These are phyloP conservation scores for Triadica sebifera DNA, from an alignment of 345 rosid genomes.

Conservation along the genomic window DNA sequence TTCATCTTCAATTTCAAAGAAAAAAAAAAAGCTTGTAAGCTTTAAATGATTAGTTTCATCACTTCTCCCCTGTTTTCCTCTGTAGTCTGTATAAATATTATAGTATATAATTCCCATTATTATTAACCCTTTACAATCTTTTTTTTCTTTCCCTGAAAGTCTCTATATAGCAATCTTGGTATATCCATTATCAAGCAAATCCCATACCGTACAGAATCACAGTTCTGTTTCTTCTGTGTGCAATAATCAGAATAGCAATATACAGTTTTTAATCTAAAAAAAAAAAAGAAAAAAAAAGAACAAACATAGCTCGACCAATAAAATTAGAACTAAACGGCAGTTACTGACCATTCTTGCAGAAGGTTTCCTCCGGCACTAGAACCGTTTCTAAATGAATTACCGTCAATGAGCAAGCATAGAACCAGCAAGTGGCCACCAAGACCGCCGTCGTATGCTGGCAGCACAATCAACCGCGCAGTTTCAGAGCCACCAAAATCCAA, in stretches of 20 bases:
- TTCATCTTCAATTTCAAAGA: too few species aligned
- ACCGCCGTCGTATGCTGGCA: slow-evolving; percentile 18
- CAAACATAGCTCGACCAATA: too few species aligned
- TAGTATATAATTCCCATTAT: too few species aligned
- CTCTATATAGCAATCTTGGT: background rate
- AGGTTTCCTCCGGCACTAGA: slow-evolving; percentile 14
- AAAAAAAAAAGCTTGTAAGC: too few species aligned
- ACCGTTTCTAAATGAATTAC: slow-evolving; percentile 23
- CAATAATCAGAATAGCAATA: background rate
- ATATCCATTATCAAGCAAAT: background rate
- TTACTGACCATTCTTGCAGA: slow-evolving; percentile 31
- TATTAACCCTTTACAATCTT: too few species aligned
- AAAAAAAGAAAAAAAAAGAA: too few species aligned
- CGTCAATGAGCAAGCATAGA: slow-evolving; percentile 3
- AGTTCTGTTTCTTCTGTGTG: background rate
- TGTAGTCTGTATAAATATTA: too few species aligned
- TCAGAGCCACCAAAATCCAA: slow-evolving; percentile 32
- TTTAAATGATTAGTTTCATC: too few species aligned
- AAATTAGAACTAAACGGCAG: slow-evolving; percentile 1
- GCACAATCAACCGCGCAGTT: slow-evolving; percentile 20
- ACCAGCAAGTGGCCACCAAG: slow-evolving; percentile 29
- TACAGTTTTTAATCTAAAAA: background rate
- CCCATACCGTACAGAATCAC: background rate
- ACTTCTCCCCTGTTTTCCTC: too few species aligned
- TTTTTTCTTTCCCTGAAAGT: too few species aligned